Base-by-base conservation (phyloP, 768 basidiomycete genomes). In the Lenzites betulinus region DNA sequence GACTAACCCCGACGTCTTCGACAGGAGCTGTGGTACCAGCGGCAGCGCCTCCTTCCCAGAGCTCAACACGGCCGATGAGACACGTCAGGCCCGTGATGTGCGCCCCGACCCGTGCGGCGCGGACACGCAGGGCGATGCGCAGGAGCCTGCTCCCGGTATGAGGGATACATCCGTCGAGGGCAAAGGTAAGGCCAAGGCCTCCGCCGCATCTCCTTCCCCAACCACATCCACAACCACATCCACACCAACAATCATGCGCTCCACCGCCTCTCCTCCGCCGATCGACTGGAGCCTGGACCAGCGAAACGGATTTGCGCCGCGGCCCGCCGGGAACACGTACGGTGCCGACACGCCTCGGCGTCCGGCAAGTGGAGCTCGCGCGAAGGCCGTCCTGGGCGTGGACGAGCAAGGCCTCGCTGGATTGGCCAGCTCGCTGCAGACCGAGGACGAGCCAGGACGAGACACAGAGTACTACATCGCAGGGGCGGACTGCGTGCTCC, bases 401-500 rank as follows among this genome's bases (percentile, higher is more conserved):
- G 33, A 25, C n/a, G 49, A 56, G 23, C n/a, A 47, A 52, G 43
- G 33, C 58, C 26, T 20, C 28, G n/a, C 55, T 26, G 36, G 48
- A 52, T 50, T 58, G 53, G 38, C 26, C 36, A 36, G 41, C 30
- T 7, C 25, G 52, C 36, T 52, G 51, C 51, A 51, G 46, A 30
- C 33, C 16, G 38, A 44, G 26, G 18, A 26, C 28, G 43, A n/a
- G 38, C 47, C 54, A 43, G 43, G 51, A 33, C 67, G 79, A 53
- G 88, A 90, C 65, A 70, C 77, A n/a, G 70, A 68, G 7, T 90
- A 81, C 66, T 91, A 90, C 69, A 77, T 88, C 60, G 75, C 80
- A 36, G 87, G 89, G 64, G 89, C 88, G 44, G 88, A 87, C 66
- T 88, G 85, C 64, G 77, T 89, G 18, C 69, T 91, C 46, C 76